phyloP scores from a whole-genome alignment of 768 basidiomycete genomes.

The Boletus rex-veris region DNA sequence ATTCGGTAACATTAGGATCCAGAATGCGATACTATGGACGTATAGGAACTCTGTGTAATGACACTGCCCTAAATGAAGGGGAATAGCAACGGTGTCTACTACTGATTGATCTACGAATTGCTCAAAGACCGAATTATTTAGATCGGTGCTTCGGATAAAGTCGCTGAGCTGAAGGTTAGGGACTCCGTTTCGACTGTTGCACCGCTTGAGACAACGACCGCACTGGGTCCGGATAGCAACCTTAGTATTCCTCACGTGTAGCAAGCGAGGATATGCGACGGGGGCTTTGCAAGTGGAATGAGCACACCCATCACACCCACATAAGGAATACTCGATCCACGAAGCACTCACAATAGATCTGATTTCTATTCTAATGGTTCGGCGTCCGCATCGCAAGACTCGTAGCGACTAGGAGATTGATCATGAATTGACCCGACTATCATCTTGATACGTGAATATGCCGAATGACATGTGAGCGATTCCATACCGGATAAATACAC shows the following conservation, averaged over 20 bases:
- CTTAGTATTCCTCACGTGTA: not conserved
- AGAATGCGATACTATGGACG: not conserved
- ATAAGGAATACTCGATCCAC: not conserved
- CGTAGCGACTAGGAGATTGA: slow-evolving; percentile 28
- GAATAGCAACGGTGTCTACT: too few species aligned
- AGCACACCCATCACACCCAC: not conserved
- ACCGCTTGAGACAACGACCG: not conserved
- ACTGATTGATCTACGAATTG: too few species aligned
- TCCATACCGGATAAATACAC: slow-evolving; percentile 26
- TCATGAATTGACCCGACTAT: slow-evolving; percentile 25
- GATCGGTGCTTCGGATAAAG: not conserved
- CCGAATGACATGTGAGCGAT: not conserved
- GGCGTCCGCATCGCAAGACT: slow-evolving; percentile 25
- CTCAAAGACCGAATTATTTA: not conserved
- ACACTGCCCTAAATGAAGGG: not conserved
- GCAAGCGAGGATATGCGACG: not conserved
- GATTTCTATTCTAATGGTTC: slow-evolving; percentile 7
- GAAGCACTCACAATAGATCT: not conserved
- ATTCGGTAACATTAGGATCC: not conserved
- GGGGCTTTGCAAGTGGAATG: not conserved
- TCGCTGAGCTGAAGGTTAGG: not conserved
- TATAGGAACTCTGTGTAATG: too few species aligned
- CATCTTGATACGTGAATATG: not conserved
- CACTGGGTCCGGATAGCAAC: not conserved
- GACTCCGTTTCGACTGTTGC: not conserved